A percentile compares a stretch with the other conserved stretches of the same genome.
Conservation (phyloP, 768 basidiomycete species). For the Psilocybe tampanensis region DNA sequence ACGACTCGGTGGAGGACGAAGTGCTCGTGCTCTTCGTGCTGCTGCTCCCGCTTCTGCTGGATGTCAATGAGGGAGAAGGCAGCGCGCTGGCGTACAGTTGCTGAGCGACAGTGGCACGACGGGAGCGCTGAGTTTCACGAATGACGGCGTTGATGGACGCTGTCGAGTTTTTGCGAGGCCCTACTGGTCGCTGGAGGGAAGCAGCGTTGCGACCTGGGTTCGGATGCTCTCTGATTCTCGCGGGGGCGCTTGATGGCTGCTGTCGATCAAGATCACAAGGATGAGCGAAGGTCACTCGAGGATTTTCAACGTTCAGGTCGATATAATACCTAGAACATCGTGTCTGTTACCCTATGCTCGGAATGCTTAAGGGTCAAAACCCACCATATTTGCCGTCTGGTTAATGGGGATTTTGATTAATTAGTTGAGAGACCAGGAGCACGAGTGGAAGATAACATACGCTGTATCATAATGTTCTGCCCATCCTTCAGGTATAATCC, state of each 20-base stretch:
- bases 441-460: conserved; percentile 16
- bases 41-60: neutral
- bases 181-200: conserved; percentile 10
- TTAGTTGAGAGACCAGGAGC: neutral
- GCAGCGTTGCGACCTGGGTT: neutral
- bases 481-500: conserved; percentile 27
- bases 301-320: conserved; percentile 23
- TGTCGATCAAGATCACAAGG: conserved; percentile 21
- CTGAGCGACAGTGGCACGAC: conserved; percentile 27
- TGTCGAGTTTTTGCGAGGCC: conserved; percentile 17
- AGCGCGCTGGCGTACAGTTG: conserved; percentile 27
- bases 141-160: conserved; percentile 6
- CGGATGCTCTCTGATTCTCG: conserved; percentile 8
- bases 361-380: conserved; percentile 9
- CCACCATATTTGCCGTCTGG: conserved; percentile 25
- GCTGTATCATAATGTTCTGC: conserved; percentile 26
- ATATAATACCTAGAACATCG: conserved; percentile 28
- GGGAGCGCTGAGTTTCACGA: conserved; percentile 12
- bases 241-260: conserved; percentile 18
- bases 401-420: neutral
- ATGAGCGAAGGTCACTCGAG: conserved; percentile 25
- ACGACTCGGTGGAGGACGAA: neutral
- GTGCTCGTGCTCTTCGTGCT: neutral
- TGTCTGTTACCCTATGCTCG: neutral
- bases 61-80: neutral